Conservation (phyloP, 805 yeast genomes). For the Starmera pachycereana region DNA sequence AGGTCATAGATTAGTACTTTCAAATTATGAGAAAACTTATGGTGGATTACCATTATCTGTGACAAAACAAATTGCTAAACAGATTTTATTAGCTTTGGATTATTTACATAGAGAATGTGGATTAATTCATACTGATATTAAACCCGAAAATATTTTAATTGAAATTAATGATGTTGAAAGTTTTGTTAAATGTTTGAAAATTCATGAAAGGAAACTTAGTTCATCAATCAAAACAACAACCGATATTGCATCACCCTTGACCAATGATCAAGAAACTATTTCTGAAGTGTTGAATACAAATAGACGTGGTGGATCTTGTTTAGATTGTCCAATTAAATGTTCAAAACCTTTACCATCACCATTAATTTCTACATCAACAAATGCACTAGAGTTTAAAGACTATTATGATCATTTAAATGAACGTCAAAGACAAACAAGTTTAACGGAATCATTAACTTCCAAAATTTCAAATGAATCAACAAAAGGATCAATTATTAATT, state of each 20-base stretch:
- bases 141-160: constrained; percentile 60
- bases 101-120: constrained; percentile 53
- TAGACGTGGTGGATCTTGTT: constrained; percentile 10
- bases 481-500: constrained; percentile 9
- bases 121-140: constrained; percentile 63
- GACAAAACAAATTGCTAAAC: constrained; percentile 48
- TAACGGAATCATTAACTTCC: neutral
- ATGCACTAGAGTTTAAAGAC: constrained; percentile 1
- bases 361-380: constrained; percentile 17
- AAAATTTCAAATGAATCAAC: neutral
- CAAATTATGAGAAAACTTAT: constrained; percentile 28
- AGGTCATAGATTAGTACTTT: constrained; percentile 8
- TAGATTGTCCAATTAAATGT: constrained; percentile 16
- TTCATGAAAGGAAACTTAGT: neutral
- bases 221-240: neutral
- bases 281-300: constrained; percentile 20
- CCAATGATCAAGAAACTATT: neutral
- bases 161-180: constrained; percentile 45
- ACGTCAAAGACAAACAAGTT: too few relatives aligned
- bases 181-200: constrained; percentile 22
- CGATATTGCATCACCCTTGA: neutral
- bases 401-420: neutral
- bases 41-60: constrained; percentile 46
- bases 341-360: constrained; percentile 43
- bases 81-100: constrained; percentile 43